Percentiles rank a stretch among this genome's conserved stretches.
phyloP scores from a whole-genome alignment of 768 basidiomycete genomes.

The Phanerochaete carnosa region DNA sequence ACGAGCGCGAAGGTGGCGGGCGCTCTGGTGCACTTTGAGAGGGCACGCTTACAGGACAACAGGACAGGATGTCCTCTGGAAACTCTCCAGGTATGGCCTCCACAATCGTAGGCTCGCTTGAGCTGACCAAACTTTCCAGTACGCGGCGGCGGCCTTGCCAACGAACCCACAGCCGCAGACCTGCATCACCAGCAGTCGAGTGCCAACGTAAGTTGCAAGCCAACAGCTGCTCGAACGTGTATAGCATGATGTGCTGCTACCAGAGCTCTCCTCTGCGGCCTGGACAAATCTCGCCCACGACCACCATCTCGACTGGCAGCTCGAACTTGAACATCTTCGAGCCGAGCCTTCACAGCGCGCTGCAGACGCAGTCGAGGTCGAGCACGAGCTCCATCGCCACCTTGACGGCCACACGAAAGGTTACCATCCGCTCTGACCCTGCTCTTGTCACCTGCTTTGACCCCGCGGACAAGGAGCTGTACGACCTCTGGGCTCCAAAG shows the following conservation, averaged over 20 bases:
- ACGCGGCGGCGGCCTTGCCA: background rate
- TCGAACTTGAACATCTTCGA: conserved; percentile 3
- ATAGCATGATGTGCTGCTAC: background rate
- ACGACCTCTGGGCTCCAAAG: conserved; percentile 71
- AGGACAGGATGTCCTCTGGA: conserved; percentile 40
- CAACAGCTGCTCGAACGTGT: background rate
- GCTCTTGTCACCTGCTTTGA: conserved; percentile 73
- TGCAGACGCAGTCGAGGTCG: background rate
- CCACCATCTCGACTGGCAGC: conserved; percentile 1
- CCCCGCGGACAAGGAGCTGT: conserved; percentile 70
- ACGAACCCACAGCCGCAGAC: conserved; percentile 4
- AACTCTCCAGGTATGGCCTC: background rate
- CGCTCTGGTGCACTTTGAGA: background rate
- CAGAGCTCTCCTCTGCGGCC: background rate
- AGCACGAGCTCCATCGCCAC: conserved; percentile 1
- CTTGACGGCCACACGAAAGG: conserved; percentile 28
- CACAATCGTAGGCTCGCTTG: background rate
- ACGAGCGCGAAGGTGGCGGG: background rate
- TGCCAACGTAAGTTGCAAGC: background rate
- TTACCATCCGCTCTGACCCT: conserved; percentile 60
- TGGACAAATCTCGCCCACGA: background rate
- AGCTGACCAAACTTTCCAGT: background rate
- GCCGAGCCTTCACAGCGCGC: background rate
- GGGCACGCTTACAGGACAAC: background rate
- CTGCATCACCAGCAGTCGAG: conserved; percentile 1